A percentile compares a stretch with the other conserved stretches of the same genome.
These are phyloP conservation scores for Podospora appendiculata DNA, from an alignment of 495 filamentous ascomycete genomes.

Conservation along the genomic window DNA sequence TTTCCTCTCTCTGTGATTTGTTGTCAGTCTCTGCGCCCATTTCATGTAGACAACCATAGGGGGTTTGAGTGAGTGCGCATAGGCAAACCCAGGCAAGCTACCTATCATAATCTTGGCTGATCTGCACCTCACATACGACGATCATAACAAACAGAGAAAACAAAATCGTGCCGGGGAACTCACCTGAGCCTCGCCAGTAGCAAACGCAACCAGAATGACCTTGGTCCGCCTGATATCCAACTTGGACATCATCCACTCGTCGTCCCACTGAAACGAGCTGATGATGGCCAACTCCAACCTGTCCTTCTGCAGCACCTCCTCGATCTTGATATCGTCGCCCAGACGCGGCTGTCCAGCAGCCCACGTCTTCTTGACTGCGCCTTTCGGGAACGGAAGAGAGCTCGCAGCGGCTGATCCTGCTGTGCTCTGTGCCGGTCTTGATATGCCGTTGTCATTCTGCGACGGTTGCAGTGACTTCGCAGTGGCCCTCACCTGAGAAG, in stretches of 20 bases:
- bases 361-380: slow-evolving; percentile 80
- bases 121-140: too few relatives aligned
- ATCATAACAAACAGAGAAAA: too few relatives aligned
- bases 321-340: slow-evolving; percentile 75
- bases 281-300: slow-evolving; percentile 70
- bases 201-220: slow-evolving; percentile 34
- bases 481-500: slow-evolving; percentile 1
- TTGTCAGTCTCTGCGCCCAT: too few relatives aligned
- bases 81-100: too few relatives aligned
- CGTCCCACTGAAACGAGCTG: slow-evolving; percentile 82
- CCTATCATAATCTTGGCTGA: too few relatives aligned
- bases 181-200: slow-evolving; percentile 41
- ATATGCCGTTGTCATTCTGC: neutral
- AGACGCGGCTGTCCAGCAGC: slow-evolving; percentile 45
- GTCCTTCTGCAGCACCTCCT: slow-evolving; percentile 73
- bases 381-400: slow-evolving; percentile 54
- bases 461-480: slow-evolving; percentile 10
- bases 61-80: too few relatives aligned
- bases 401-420: neutral
- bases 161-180: slow-evolving; percentile 3
- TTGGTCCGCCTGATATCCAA: slow-evolving; percentile 32
- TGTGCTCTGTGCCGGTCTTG: neutral
- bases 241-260: slow-evolving; percentile 39
- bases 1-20: slow-evolving; percentile 13
- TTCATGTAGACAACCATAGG: too few relatives aligned